Evolutionary conservation across 345 rosid genomes (phyloP).

Genomic region (Salix brachista): DNA sequence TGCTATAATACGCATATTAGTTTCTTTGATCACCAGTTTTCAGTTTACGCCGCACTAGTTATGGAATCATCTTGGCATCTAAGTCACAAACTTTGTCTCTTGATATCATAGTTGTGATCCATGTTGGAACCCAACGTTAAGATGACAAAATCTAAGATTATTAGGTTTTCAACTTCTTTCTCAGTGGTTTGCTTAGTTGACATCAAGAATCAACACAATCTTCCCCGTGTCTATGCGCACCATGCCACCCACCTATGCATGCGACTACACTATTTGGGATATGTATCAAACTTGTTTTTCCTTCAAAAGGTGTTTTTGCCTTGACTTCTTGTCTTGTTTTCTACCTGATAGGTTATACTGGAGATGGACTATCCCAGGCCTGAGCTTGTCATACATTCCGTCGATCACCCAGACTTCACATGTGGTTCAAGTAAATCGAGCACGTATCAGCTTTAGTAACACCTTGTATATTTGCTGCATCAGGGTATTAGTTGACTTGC

Average conservation of each 20-base stretch:
- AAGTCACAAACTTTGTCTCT: no score
- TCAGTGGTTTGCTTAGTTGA: no score
- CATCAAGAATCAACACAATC: no score
- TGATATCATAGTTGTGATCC: no score
- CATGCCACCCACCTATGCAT: no score
- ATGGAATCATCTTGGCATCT: neutral
- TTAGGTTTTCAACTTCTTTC: no score
- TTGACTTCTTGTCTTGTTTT: neutral
- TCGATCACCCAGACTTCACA: constrained; percentile 49
- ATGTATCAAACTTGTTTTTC: neutral
- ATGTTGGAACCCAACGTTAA: no score
- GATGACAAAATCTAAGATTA: no score
- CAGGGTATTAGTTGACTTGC: neutral
- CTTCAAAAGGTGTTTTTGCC: neutral
- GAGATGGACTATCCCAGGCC: constrained; percentile 66
- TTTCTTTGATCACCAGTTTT: neutral
- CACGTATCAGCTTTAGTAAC: constrained; percentile 35
- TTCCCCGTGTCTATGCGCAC: no score
- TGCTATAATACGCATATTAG: neutral
- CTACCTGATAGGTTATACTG: constrained; percentile 48
- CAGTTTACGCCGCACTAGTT: neutral
- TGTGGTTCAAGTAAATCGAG: constrained; percentile 45
- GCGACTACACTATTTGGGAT: neutral
- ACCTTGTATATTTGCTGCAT: neutral
- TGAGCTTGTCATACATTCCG: constrained; percentile 44